Evolutionary conservation across 495 filamentous ascomycete species (phyloP), one percentile per base, ranked within the genome.

Genomic region (Penicillium desertorum): DNA sequence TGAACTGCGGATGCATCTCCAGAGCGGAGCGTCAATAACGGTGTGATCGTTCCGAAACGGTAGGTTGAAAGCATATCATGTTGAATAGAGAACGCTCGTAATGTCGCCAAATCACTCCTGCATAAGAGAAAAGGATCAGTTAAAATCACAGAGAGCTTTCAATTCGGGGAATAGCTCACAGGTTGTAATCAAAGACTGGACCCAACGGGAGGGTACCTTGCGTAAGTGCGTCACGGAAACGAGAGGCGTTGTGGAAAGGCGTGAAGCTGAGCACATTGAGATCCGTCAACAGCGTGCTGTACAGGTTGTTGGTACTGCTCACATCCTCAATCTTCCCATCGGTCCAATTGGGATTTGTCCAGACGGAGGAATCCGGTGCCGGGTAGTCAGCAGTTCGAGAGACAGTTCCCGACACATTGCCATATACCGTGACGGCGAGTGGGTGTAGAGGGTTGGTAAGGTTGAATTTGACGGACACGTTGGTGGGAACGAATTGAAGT

Each of bases 1-100:
- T 76, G 67, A n/a, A 81, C 83, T 4, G 73, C 81, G 0, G 61
- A 67, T 5, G 61, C 44, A 71, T 94, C 86, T 41, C 93, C 94
- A 36, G 92, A 87, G 54, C 85, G 83, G 48, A 98, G 79, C 29
- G 77, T 65, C 20, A 96, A 78, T 1, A 82, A 88, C 27, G 87
- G 75, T 27, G 82, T 81, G 44, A 97, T 83, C 8, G 91, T 91
- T 7, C 90, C 81, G 64, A 98, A 96, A 39, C 87, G 84, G 62
- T 96, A 98, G 4, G 82, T 81, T 12, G 91, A 92, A 55, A 81
- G 76, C 71, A 98, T 87, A 61, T 89, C 80, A 72, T 93, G 86
- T 45, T 76, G 78, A 29, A 94, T 76, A n/a, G 83, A 85, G 62
- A 96, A 92, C 6, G 88, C 80, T 32, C 81, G 83, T 37, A 93